Percentiles rank a stretch among this genome's conserved stretches.
These are phyloP conservation scores for Ceriops zippeliana DNA, from an alignment of 345 rosid genomes.

Conservation along the genomic window DNA sequence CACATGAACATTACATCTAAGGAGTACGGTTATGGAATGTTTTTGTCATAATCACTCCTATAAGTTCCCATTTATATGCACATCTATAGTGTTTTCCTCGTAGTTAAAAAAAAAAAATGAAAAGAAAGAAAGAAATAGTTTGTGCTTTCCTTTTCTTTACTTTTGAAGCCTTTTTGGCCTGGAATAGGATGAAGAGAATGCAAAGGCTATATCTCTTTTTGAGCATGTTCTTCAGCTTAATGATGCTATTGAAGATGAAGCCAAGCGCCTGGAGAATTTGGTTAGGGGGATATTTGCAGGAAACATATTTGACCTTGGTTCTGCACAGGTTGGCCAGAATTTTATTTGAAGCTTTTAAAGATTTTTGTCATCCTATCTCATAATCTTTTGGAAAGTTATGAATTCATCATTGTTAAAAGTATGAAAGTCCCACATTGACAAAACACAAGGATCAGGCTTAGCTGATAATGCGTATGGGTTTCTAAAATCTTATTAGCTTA, in stretches of 20 bases:
- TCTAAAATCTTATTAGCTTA: too few relatives aligned
- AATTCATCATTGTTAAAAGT: too few relatives aligned
- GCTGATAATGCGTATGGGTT: too few relatives aligned
- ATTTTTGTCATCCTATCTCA: slow-evolving; percentile 2
- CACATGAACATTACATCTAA: too few relatives aligned
- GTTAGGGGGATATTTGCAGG: slow-evolving; percentile 93
- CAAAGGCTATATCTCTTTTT: slow-evolving; percentile 88
- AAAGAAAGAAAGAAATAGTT: neutral
- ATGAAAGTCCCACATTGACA: too few relatives aligned
- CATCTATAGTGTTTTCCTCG: neutral
- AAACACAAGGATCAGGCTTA: too few relatives aligned
- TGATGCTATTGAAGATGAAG: slow-evolving; percentile 70
- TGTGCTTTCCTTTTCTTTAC: neutral
- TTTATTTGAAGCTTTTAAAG: slow-evolving; percentile 7
- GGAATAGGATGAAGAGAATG: slow-evolving; percentile 91
- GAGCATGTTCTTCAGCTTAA: slow-evolving; percentile 61
- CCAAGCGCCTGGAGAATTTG: slow-evolving; percentile 63
- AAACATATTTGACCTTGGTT: slow-evolving; percentile 95
- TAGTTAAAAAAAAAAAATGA: neutral
- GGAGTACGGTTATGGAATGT: too few relatives aligned
- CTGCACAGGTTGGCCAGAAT: slow-evolving; percentile 66
- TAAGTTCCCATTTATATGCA: neutral
- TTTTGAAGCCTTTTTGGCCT: slow-evolving; percentile 6
- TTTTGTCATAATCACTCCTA: too few relatives aligned
- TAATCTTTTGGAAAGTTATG: neutral